These are phyloP conservation scores for Mycena sp. DNA, from an alignment of 1,284 basidiomycete genomes.

Conservation along the genomic window DNA sequence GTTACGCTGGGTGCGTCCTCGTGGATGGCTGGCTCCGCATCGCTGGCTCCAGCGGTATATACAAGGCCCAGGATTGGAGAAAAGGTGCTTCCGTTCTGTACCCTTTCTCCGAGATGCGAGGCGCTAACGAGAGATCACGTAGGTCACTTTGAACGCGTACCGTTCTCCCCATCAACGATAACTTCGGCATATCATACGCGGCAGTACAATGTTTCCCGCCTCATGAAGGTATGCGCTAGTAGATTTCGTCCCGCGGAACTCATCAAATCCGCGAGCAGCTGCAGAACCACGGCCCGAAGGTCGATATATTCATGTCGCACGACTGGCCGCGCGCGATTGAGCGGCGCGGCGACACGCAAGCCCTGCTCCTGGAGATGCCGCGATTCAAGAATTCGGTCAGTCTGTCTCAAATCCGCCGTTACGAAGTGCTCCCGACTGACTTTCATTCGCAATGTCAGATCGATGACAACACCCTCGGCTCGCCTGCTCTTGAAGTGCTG, in stretches of 20 bases:
- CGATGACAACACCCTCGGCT: constrained; percentile 79
- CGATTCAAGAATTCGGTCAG: constrained; percentile 68
- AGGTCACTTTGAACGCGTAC: constrained; percentile 79
- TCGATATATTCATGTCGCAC: constrained; percentile 90
- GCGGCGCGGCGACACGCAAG: constrained; percentile 76
- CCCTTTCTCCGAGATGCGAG: background rate
- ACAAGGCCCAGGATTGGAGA: constrained; percentile 57
- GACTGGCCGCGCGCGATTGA: constrained; percentile 96
- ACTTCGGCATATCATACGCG: constrained; percentile 93
- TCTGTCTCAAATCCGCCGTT: background rate
- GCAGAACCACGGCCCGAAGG: constrained; percentile 59
- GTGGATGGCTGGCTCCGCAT: constrained; percentile 86
- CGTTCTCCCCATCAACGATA: constrained; percentile 74
- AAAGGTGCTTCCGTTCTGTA: constrained; percentile 16
- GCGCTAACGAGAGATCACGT: background rate
- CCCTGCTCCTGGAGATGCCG: constrained; percentile 80
- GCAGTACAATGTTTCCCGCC: constrained; percentile 82
- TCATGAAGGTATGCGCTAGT: constrained; percentile 73
- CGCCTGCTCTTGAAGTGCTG: constrained; percentile 87
- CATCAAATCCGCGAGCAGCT: background rate
- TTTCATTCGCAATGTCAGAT: constrained; percentile 58
- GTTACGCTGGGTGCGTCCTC: constrained; percentile 89
- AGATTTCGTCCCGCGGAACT: background rate
- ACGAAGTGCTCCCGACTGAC: background rate
- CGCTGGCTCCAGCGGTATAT: constrained; percentile 93